Conservation (phyloP, 352 stramenopile genomes). For the Pythium coloratum region DNA sequence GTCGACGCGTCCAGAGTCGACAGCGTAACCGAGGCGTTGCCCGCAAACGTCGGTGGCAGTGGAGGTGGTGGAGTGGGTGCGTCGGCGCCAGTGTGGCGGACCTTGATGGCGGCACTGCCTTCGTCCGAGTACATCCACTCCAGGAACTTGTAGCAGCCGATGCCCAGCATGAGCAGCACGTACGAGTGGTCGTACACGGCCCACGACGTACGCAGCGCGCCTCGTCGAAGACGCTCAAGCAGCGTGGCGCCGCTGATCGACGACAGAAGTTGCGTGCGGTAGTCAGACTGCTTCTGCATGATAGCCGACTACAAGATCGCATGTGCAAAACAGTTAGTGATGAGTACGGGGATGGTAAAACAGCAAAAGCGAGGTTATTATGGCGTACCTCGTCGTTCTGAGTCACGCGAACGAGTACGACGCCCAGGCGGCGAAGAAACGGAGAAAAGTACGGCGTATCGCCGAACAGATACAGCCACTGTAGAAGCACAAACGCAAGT, state of each 20-base stretch:
- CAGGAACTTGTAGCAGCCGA: conserved; percentile 84
- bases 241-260: conserved; percentile 47
- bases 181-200: conserved; percentile 80
- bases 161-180: conserved; percentile 68
- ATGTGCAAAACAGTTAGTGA: background rate
- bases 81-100: conserved; percentile 52
- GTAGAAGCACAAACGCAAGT: background rate
- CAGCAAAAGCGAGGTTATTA: background rate
- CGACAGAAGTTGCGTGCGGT: conserved; percentile 50
- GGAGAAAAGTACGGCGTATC: conserved; percentile 84
- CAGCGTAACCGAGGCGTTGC: conserved; percentile 46
- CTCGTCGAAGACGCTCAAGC: conserved; percentile 40
- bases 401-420: conserved; percentile 70
- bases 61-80: conserved; percentile 72
- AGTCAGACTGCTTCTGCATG: conserved; percentile 54
- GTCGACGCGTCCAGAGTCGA: conserved; percentile 46
- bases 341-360: background rate
- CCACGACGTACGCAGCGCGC: conserved; percentile 59
- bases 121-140: conserved; percentile 91
- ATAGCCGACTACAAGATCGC: conserved; percentile 37
- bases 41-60: conserved; percentile 63
- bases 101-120: conserved; percentile 49
- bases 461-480: conserved; percentile 87
- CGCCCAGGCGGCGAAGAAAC: conserved; percentile 71
- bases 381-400: conserved; percentile 58